These are phyloP conservation scores for Paramecium octaurelia DNA, from an alignment of 73 alveolate genomes.

Conservation along the genomic window DNA sequence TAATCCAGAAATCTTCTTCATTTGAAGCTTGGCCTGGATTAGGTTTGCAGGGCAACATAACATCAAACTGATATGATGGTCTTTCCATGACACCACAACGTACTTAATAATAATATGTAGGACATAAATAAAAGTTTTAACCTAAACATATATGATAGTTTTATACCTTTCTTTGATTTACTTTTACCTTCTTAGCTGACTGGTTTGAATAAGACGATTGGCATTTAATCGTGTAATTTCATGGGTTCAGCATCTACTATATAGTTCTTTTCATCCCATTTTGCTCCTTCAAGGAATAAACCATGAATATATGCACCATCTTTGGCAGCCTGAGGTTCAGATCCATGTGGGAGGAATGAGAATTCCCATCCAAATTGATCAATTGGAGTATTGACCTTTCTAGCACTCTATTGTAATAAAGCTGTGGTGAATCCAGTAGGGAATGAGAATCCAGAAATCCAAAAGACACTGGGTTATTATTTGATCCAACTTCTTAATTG, in stretches of 20 bases:
- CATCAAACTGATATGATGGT: conserved; percentile 90
- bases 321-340: conserved; percentile 73
- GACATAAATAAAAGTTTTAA: conserved; percentile 81
- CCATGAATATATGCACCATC: conserved; percentile 92
- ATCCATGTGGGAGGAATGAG: conserved; percentile 64
- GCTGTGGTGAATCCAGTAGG: conserved; percentile 99
- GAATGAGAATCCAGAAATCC: conserved; percentile 97
- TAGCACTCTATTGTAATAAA: conserved; percentile 90
- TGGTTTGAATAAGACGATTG: conserved; percentile 92
- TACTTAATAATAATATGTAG: conserved; percentile 88
- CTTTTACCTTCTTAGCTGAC: conserved; percentile 52
- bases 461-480: conserved; percentile 86
- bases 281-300: conserved; percentile 96
- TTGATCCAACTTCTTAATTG: conserved; percentile 97
- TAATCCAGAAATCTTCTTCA: conserved; percentile 91
- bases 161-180: conserved; percentile 57
- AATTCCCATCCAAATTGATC: conserved; percentile 87
- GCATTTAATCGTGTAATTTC: conserved; percentile 96
- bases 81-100: conserved; percentile 92
- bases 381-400: conserved; percentile 88
- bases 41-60: conserved; percentile 75
- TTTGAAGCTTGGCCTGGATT: conserved; percentile 72
- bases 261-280: conserved; percentile 96
- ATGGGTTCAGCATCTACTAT: conserved; percentile 97
- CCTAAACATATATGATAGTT: background rate